Conservation (phyloP, 129 eudicot species). For the Scalesia atractyloides region DNA sequence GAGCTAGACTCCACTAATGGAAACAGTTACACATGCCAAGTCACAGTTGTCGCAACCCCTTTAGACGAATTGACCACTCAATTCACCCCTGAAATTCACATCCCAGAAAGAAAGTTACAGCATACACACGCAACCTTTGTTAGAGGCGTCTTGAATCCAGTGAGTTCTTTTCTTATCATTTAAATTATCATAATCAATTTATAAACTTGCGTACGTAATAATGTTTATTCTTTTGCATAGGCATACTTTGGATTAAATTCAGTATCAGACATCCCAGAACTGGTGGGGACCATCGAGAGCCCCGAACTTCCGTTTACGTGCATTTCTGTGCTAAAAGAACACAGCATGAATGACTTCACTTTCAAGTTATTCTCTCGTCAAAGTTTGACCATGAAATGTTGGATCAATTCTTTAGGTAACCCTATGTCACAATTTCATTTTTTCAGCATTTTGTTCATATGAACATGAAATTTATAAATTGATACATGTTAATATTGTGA, state of each 20-base stretch:
- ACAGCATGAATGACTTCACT: constrained; percentile 61
- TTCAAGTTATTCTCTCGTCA: constrained; percentile 90
- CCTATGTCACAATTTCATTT: neutral
- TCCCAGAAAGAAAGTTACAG: constrained; percentile 81
- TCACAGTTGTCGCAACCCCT: constrained; percentile 87
- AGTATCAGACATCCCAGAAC: constrained; percentile 64
- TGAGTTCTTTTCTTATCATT: constrained; percentile 38
- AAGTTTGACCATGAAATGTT: constrained; percentile 56
- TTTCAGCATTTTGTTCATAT: neutral
- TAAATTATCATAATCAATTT: neutral
- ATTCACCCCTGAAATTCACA: constrained; percentile 60
- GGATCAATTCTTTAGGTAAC: constrained; percentile 85
- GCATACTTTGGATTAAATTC: constrained; percentile 70
- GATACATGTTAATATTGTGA: constrained; percentile 6
- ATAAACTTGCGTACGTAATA: neutral
- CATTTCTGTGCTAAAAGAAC: constrained; percentile 74
- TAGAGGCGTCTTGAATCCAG: constrained; percentile 86
- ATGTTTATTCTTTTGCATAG: constrained; percentile 39
- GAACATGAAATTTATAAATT: neutral
- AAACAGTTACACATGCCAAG: constrained; percentile 70
- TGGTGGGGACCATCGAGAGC: constrained; percentile 79
- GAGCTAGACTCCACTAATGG: constrained; percentile 76
- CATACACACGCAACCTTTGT: constrained; percentile 90
- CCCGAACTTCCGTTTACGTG: constrained; percentile 74
- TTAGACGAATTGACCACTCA: constrained; percentile 67